Conservation (phyloP, 2,329 filamentous ascomycete species). For the Trichoderma sp. region DNA sequence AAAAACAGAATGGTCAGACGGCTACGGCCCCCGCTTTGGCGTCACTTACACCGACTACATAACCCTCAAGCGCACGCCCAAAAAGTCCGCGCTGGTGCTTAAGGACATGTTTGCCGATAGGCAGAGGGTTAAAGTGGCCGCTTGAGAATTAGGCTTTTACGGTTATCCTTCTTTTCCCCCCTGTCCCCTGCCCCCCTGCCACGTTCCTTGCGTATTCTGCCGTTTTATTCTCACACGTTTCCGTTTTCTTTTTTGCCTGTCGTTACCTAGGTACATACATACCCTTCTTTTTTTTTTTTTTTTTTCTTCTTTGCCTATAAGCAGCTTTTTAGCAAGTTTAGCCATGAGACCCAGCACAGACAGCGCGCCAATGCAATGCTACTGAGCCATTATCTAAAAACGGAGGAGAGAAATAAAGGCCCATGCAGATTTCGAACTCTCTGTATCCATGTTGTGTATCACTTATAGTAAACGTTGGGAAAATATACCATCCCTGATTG, state of each 20-base stretch:
- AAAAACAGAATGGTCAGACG: constrained; percentile 39
- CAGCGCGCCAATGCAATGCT: background rate
- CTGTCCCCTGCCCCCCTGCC: background rate
- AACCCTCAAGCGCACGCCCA: constrained; percentile 42
- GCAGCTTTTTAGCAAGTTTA: constrained; percentile 2
- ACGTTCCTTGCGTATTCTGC: background rate
- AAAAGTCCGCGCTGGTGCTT: constrained; percentile 39
- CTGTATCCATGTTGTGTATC: background rate
- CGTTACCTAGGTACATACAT: background rate
- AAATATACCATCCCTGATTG: background rate
- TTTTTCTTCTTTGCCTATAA: background rate
- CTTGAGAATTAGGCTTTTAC: constrained; percentile 15
- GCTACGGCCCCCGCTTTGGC: constrained; percentile 43
- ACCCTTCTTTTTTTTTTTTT: no score
- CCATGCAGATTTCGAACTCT: background rate
- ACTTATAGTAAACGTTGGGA: background rate
- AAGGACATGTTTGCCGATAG: constrained; percentile 33
- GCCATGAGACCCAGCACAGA: background rate
- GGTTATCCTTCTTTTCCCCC: background rate
- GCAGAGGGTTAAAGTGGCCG: constrained; percentile 25
- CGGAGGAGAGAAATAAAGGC: background rate
- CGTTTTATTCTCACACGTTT: background rate
- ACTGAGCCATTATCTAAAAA: background rate
- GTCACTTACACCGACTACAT: constrained; percentile 43
- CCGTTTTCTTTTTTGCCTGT: background rate